These are phyloP conservation scores for Talaromyces pinophilus DNA, from an alignment of 2,329 filamentous ascomycete species.

Conservation along the genomic window DNA sequence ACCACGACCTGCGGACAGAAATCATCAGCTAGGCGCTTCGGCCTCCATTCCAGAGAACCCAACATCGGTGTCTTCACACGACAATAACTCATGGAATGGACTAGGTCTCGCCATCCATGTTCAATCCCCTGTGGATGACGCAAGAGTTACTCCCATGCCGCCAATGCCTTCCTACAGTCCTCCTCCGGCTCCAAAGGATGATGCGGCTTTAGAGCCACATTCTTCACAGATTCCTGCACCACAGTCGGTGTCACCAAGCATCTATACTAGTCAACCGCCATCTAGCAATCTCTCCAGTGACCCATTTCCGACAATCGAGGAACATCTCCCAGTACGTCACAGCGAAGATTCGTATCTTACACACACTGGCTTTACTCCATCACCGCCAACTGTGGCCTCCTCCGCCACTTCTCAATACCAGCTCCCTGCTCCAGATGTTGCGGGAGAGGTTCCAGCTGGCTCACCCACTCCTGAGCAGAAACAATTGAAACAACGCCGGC, in stretches of 20 bases:
- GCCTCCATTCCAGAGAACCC: conserved; percentile 32
- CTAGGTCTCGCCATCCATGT: conserved; percentile 51
- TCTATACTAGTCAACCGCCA: conserved; percentile 26
- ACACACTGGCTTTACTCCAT: conserved; percentile 33
- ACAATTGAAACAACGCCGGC: conserved; percentile 74
- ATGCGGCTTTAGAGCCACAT: conserved; percentile 22
- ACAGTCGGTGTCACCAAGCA: conserved; percentile 23
- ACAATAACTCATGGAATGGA: conserved; percentile 35
- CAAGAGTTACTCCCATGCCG: conserved; percentile 35
- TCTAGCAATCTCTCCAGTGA: conserved; percentile 25
- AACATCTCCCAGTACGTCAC: conserved; percentile 33
- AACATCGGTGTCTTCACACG: conserved; percentile 24
- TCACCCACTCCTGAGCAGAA: conserved; percentile 44
- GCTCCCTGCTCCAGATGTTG: conserved; percentile 32
- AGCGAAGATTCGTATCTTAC: conserved; percentile 43
- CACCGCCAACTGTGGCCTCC: conserved; percentile 37
- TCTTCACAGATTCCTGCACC: neutral
- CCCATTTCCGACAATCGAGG: conserved; percentile 28
- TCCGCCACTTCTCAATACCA: conserved; percentile 42
- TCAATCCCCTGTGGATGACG: conserved; percentile 32
- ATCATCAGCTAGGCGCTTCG: conserved; percentile 27
- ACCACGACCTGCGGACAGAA: conserved; percentile 23
- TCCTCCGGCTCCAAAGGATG: conserved; percentile 39
- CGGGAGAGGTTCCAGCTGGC: conserved; percentile 25
- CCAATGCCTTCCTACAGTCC: conserved; percentile 49